A percentile compares a stretch with the other conserved stretches of the same genome.
These are phyloP conservation scores for Agrostemma githago DNA, from an alignment of 148 eudicot genomes.

Conservation along the genomic window DNA sequence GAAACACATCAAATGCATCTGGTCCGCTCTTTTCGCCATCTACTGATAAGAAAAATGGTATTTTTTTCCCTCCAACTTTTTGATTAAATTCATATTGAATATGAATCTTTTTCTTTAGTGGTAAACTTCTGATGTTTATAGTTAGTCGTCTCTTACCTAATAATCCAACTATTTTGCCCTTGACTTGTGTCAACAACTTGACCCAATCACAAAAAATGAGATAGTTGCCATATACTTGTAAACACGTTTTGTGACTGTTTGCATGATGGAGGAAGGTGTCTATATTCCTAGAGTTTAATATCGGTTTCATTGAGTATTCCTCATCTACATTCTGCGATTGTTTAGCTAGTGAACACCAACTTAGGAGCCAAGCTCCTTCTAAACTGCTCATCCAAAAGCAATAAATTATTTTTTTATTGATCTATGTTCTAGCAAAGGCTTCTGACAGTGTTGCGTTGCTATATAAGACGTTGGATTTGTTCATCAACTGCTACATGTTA, in stretches of 20 bases:
- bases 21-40: conserved; percentile 69
- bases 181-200: neutral
- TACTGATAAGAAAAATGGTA: conserved; percentile 68
- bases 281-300: neutral
- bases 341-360: neutral
- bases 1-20: conserved; percentile 61
- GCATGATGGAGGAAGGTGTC: neutral
- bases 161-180: neutral
- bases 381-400: neutral
- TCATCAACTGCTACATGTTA: neutral
- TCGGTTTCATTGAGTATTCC: neutral
- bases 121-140: neutral
- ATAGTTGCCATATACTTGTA: neutral
- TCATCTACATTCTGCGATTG: neutral
- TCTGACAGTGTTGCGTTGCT: neutral
- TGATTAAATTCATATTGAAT: neutral
- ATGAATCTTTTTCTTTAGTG: neutral
- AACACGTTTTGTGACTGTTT: neutral
- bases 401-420: neutral
- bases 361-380: neutral
- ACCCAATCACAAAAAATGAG: neutral
- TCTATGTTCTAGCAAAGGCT: neutral
- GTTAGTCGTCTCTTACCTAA: neutral
- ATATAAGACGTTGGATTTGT: neutral
- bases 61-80: neutral